These are phyloP conservation scores for Rossbeevera mucosa DNA, from an alignment of 768 basidiomycete genomes.

Conservation along the genomic window DNA sequence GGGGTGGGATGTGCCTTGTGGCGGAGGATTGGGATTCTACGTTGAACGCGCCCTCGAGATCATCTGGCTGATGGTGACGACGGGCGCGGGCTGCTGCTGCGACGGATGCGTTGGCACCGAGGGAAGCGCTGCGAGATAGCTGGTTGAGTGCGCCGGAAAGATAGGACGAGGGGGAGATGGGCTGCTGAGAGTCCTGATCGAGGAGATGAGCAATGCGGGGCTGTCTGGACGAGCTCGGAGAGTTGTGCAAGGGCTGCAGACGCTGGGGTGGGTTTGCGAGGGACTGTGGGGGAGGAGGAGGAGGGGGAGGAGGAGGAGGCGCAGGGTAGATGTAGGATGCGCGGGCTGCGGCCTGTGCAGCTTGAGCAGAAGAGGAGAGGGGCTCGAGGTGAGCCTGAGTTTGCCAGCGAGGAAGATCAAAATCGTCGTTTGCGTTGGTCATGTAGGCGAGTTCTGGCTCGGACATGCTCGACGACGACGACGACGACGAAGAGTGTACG, in stretches of 20 bases:
- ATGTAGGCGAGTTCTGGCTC: slow-evolving; percentile 74
- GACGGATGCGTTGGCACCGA: slow-evolving; percentile 45
- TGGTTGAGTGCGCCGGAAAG: slow-evolving; percentile 47
- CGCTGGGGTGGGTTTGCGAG: slow-evolving; percentile 35
- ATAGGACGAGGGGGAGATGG: slow-evolving; percentile 44
- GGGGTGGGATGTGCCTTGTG: slow-evolving; percentile 27
- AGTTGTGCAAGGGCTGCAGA: slow-evolving; percentile 26
- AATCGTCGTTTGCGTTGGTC: slow-evolving; percentile 74
- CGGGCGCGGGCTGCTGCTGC: slow-evolving; percentile 44
- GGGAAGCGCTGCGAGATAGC: slow-evolving; percentile 64
- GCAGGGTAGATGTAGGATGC: slow-evolving; percentile 51
- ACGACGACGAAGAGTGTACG: slow-evolving; percentile 6
- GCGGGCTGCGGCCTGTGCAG: slow-evolving; percentile 44
- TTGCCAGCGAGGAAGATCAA: slow-evolving; percentile 62
- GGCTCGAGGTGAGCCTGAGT: slow-evolving; percentile 42
- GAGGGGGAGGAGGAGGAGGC: slow-evolving; percentile 42
- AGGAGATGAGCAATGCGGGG: slow-evolving; percentile 64
- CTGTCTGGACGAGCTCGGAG: slow-evolving; percentile 41
- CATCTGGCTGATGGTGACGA: slow-evolving; percentile 67
- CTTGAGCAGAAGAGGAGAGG: slow-evolving; percentile 56
- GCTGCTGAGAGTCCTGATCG: slow-evolving; percentile 49
- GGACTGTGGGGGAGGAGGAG: slow-evolving; percentile 20
- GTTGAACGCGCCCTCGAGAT: slow-evolving; percentile 54
- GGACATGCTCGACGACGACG: slow-evolving; percentile 45
- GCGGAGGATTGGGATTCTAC: slow-evolving; percentile 27